phyloP scores from a whole-genome alignment of 352 stramenopile species.

The Phytophthora colocasiae region DNA sequence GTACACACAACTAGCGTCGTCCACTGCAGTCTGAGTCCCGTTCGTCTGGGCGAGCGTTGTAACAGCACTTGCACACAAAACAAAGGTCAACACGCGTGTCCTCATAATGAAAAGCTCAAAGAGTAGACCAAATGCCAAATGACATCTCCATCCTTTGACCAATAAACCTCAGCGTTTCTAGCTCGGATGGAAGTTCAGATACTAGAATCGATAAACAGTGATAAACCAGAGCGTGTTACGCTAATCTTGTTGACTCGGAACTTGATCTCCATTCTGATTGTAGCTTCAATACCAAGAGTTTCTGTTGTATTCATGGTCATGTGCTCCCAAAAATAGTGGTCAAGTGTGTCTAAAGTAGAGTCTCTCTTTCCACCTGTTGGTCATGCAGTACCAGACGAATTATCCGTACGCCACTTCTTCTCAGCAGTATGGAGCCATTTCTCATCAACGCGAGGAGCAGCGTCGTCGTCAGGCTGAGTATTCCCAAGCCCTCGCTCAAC shows the following conservation, averaged over 20 bases:
- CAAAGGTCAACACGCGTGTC: background rate
- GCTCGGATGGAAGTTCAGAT: too few relatives aligned
- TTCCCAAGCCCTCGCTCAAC: conserved; percentile 58
- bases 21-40: too few relatives aligned
- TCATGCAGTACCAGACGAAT: conserved; percentile 38
- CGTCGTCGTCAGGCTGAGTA: conserved; percentile 64
- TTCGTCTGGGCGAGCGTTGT: too few relatives aligned
- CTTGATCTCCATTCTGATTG: background rate
- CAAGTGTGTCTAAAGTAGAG: background rate
- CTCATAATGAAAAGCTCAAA: background rate
- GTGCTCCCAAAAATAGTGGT: conserved; percentile 29
- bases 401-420: conserved; percentile 39
- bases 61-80: background rate
- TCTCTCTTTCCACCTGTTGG: background rate
- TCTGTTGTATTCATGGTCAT: too few relatives aligned
- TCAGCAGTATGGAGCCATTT: conserved; percentile 30
- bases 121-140: background rate
- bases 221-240: background rate
- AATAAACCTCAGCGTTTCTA: too few relatives aligned
- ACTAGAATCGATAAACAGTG: too few relatives aligned
- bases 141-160: background rate
- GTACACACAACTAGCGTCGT: too few relatives aligned
- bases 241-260: background rate
- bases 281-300: background rate
- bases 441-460: conserved; percentile 58